A percentile compares a stretch with the other conserved stretches of the same genome.
These are phyloP conservation scores for Scheffersomyces lignicola DNA, from an alignment of 1,139 yeast genomes.

Conservation along the genomic window DNA sequence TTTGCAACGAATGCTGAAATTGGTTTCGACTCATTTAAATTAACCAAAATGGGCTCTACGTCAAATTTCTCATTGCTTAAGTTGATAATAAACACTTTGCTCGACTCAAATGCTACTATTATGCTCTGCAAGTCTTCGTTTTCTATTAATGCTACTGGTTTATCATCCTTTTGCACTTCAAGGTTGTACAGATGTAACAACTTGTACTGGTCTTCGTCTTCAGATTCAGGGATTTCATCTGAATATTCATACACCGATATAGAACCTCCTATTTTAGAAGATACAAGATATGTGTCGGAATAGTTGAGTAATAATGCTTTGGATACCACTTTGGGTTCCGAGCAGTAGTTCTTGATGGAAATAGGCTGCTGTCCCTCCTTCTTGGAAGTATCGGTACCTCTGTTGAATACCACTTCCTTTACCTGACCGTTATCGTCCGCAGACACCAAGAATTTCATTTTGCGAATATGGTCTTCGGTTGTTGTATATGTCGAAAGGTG, in stretches of 20 bases:
- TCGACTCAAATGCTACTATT: constrained; percentile 48
- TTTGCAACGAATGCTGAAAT: constrained; percentile 49
- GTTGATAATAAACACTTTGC: constrained; percentile 47
- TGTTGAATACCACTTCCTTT: constrained; percentile 55
- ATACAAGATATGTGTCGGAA: constrained; percentile 37
- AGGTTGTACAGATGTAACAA: constrained; percentile 28
- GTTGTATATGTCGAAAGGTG: no score
- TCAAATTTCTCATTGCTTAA: constrained; percentile 26
- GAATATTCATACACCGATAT: constrained; percentile 37
- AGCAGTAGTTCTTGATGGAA: constrained; percentile 39
- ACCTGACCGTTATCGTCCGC: constrained; percentile 58
- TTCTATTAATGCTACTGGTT: constrained; percentile 34
- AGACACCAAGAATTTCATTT: constrained; percentile 54
- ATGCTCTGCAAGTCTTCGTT: constrained; percentile 31
- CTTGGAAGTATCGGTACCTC: constrained; percentile 70
- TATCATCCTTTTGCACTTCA: constrained; percentile 24
- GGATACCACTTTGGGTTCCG: constrained; percentile 30
- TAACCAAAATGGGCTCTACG: constrained; percentile 28
- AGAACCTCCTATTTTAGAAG: constrained; percentile 43
- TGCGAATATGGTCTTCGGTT: no score
- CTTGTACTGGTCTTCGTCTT: constrained; percentile 13
- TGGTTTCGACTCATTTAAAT: constrained; percentile 38
- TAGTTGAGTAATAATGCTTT: constrained; percentile 25
- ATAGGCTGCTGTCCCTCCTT: constrained; percentile 58
- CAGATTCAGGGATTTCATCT: constrained; percentile 15